Percentiles rank a stretch among this genome's conserved stretches.
These are phyloP conservation scores for Metschnikowia kunwiensis DNA, from an alignment of 805 yeast species.

Conservation along the genomic window DNA sequence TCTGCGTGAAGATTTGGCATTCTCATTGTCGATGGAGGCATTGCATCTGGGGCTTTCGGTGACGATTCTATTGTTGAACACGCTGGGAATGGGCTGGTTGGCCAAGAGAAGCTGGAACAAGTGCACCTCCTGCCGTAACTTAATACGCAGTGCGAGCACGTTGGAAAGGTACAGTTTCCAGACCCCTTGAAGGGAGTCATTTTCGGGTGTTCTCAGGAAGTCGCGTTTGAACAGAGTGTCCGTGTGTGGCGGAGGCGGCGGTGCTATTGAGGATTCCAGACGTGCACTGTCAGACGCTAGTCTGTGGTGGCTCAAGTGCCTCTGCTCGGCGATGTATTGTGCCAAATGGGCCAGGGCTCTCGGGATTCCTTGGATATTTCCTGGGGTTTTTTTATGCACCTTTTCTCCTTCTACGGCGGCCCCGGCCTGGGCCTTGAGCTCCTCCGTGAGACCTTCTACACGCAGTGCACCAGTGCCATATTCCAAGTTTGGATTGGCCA, in stretches of 20 bases:
- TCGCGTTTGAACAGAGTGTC: slow-evolving; percentile 3
- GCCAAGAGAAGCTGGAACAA: slow-evolving; percentile 28
- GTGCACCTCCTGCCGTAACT: slow-evolving; percentile 39
- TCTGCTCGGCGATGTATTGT: slow-evolving; percentile 17
- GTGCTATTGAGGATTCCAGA: slow-evolving; percentile 11
- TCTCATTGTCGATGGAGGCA: not conserved
- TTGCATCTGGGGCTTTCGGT: not conserved
- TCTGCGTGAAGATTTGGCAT: slow-evolving; percentile 2
- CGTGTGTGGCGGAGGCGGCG: slow-evolving; percentile 18
- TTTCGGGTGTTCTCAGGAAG: not conserved
- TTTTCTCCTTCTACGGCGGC: too few species aligned
- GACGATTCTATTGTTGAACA: slow-evolving; percentile 1
- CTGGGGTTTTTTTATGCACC: too few species aligned
- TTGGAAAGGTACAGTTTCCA: slow-evolving; percentile 37
- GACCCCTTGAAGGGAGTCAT: slow-evolving; percentile 6
- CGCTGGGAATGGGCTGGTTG: slow-evolving; percentile 12
- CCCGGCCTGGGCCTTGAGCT: slow-evolving; percentile 17
- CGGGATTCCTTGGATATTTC: too few species aligned
- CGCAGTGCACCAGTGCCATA: slow-evolving; percentile 26
- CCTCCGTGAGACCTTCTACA: slow-evolving; percentile 16
- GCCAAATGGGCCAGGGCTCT: slow-evolving; percentile 1
- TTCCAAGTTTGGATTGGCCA: slow-evolving; percentile 33
- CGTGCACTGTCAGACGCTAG: slow-evolving; percentile 6
- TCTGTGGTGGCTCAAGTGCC: slow-evolving; percentile 8
- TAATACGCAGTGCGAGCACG: slow-evolving; percentile 37